phyloP scores from a whole-genome alignment of 306 rosid species.

The cucumber (Cucumis sativus) region DNA sequence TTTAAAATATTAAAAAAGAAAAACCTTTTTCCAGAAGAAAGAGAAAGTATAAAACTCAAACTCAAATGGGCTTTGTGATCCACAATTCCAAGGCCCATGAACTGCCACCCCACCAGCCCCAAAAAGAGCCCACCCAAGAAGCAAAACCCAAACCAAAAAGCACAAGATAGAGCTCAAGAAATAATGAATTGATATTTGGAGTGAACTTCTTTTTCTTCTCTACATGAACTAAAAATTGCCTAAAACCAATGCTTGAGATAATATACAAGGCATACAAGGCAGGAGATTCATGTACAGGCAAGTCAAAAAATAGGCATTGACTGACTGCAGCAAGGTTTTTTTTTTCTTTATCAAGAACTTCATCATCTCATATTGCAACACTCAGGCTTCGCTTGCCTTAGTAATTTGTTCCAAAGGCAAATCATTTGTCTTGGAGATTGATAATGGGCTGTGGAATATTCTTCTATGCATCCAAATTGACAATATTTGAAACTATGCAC shows the following conservation, averaged over 20 bases:
- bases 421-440: slow-evolving; percentile 70
- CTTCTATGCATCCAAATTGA: slow-evolving; percentile 59
- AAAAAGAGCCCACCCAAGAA: no score
- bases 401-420: slow-evolving; percentile 51
- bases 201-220: neutral
- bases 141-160: no score
- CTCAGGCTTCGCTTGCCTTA: slow-evolving; percentile 25
- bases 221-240: neutral
- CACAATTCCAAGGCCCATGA: no score
- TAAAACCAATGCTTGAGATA: neutral
- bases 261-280: neutral
- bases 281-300: neutral
- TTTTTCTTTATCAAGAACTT: neutral
- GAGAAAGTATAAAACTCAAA: no score
- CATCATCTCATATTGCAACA: slow-evolving; percentile 66
- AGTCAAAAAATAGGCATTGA: neutral
- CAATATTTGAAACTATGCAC: slow-evolving; percentile 46
- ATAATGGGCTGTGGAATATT: slow-evolving; percentile 56
- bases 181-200: neutral
- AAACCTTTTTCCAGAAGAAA: no score
- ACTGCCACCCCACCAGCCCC: no score
- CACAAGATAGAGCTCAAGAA: neutral
- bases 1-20: no score
- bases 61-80: no score
- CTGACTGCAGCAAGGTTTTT: no score